Conservation (phyloP, 2,329 filamentous ascomycete genomes). For the Epichloe sp. region DNA sequence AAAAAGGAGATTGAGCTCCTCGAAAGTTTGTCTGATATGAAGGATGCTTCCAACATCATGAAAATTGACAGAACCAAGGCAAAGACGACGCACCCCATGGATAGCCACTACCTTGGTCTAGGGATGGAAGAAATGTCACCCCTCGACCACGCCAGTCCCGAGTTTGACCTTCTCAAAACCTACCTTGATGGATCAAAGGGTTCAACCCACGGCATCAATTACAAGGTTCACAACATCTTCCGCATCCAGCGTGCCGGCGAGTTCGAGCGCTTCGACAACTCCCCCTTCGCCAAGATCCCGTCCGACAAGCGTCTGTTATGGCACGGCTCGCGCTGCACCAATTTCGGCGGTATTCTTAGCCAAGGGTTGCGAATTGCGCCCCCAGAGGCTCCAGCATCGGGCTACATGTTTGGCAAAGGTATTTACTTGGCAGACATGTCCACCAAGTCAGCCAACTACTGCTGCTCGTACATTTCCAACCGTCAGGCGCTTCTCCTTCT, state of each 20-base stretch:
- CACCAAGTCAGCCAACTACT: slow-evolving; percentile 73
- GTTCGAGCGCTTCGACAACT: slow-evolving; percentile 50
- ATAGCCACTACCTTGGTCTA: slow-evolving; percentile 59
- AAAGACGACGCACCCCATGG: slow-evolving; percentile 48
- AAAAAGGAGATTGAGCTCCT: slow-evolving; percentile 70
- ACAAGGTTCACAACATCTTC: slow-evolving; percentile 63
- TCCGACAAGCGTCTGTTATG: slow-evolving; percentile 66
- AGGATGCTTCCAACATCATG: slow-evolving; percentile 66
- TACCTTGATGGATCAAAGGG: slow-evolving; percentile 61
- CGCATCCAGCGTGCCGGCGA: slow-evolving; percentile 68
- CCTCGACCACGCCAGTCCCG: slow-evolving; percentile 41
- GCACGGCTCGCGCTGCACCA: slow-evolving; percentile 75
- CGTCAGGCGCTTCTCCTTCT: slow-evolving; percentile 63
- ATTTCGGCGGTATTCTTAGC: slow-evolving; percentile 76
- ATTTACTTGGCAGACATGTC: slow-evolving; percentile 81
- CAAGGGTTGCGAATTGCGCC: slow-evolving; percentile 86
- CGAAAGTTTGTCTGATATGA: slow-evolving; percentile 75
- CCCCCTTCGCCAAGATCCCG: slow-evolving; percentile 36
- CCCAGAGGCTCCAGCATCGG: slow-evolving; percentile 63
- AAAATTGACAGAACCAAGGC: slow-evolving; percentile 42
- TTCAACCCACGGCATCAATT: slow-evolving; percentile 47
- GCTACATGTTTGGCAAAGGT: slow-evolving; percentile 86
- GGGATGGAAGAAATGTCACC: slow-evolving; percentile 65
- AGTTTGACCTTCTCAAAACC: slow-evolving; percentile 50
- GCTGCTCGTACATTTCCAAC: slow-evolving; percentile 46